phyloP scores from a whole-genome alignment of 2,329 filamentous ascomycete species.

The Claviceps humidiphila region DNA sequence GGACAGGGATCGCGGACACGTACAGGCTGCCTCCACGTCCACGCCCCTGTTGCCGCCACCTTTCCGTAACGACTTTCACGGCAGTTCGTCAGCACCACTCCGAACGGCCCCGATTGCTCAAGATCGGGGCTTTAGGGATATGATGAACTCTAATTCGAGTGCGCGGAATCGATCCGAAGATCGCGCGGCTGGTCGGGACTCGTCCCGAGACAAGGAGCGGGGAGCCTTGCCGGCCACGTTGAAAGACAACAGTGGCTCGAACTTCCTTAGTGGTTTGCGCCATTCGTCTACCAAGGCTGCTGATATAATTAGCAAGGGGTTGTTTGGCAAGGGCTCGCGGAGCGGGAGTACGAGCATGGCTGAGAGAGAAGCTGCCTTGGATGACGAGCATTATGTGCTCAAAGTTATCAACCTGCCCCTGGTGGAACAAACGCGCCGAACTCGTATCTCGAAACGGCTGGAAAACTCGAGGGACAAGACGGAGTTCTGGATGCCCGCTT shows the following conservation, averaged over 20 bases:
- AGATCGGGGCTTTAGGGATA: conserved; percentile 55
- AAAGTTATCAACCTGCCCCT: conserved; percentile 78
- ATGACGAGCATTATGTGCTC: conserved; percentile 72
- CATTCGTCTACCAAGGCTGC: conserved; percentile 61
- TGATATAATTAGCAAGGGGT: conserved; percentile 67
- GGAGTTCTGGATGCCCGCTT: conserved; percentile 96
- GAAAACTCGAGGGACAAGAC: conserved; percentile 88
- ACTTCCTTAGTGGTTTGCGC: conserved; percentile 61
- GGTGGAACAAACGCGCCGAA: conserved; percentile 78
- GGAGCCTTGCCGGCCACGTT: conserved; percentile 40
- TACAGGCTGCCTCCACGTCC: conserved; percentile 19
- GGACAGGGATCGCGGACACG: conserved; percentile 33
- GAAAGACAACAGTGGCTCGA: conserved; percentile 42
- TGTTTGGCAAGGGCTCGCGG: conserved; percentile 66
- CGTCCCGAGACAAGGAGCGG: conserved; percentile 32
- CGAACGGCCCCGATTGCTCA: conserved; percentile 51
- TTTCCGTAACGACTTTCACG: conserved; percentile 16
- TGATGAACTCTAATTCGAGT: conserved; percentile 50
- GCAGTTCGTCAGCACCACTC: conserved; percentile 22
- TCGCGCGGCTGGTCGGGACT: conserved; percentile 36
- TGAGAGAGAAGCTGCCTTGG: conserved; percentile 51
- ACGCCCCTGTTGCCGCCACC: conserved; percentile 10
- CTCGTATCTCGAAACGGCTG: conserved; percentile 78
- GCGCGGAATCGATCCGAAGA: conserved; percentile 63
- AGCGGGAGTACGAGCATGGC: conserved; percentile 55